Base-by-base conservation (phyloP, 106 monocot genomes). In the Phalaenopsis aphrodite region DNA sequence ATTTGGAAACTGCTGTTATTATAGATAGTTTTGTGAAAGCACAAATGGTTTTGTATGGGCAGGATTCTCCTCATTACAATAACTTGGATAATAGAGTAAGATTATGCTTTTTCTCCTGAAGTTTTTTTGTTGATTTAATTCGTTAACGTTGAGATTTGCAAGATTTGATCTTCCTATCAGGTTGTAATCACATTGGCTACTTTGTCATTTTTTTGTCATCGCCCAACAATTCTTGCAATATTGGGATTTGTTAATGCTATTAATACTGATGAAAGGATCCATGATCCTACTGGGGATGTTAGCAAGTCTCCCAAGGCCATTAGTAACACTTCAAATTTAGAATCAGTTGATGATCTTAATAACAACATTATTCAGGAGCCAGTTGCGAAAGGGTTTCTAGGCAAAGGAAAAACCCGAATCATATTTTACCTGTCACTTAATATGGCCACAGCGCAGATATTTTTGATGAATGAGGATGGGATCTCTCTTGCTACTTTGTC, bases 11-110 rank as follows among this genome's bases (percentile, higher is more conserved):
- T 17, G n/a, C 15, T 48, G 81, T 84, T 76, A 84, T 79, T 76
- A 85, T 94, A 77, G 85, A 89, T 69, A 99, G 91, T 85, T 99
- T 99, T 87, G 88, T 99, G 43, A 99, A 91, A 87, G 99, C 93
- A 64, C 99, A 99, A 82, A 83, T 99, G 15, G 71, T 93, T 43
- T 87, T 99, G 48, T 93, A 88, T 79, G 78, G 89, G 47, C 91
- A 85, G 67, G 87, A 86, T 84, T 99, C 99, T 87, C 84, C 85
- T 78, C 85, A 91, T 7, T 99, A 99, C 79, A 84, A 47, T 67
- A 88, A 83, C 36, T 69, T 93, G 38, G 99, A 99, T 75, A 99
- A 89, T 77, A 82, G 87, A 85, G 99, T 95, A 55, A 83, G 83
- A 80, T 16, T 48, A 42, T 77, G 19, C 30, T 83, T 9, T 64